phyloP scores from a whole-genome alignment of 2,329 filamentous ascomycete genomes.

The Fusarium protoensiforme region DNA sequence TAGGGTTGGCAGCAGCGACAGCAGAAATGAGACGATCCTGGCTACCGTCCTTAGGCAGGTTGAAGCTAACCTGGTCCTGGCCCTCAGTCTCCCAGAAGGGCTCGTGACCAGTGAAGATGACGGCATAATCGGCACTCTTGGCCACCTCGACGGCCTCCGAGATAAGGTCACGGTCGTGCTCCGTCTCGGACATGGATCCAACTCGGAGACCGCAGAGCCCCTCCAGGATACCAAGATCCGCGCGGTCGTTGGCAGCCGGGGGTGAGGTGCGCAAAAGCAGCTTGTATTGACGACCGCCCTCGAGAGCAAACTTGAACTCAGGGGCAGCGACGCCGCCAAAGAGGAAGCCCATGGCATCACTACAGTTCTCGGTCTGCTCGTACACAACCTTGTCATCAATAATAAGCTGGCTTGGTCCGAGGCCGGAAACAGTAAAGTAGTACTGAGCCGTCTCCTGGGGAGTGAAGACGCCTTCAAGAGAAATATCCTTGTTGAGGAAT shows the following conservation, averaged over 20 bases:
- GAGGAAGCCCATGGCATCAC: constrained; percentile 50
- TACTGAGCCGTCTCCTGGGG: constrained; percentile 45
- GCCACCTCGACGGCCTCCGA: constrained; percentile 67
- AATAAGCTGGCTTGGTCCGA: constrained; percentile 45
- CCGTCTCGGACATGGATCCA: constrained; percentile 46
- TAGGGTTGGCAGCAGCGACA: constrained; percentile 67
- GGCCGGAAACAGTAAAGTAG: constrained; percentile 47
- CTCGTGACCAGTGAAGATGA: constrained; percentile 68
- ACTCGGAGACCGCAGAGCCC: constrained; percentile 47
- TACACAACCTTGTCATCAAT: constrained; percentile 46
- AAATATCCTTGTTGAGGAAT: constrained; percentile 41
- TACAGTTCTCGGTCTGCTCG: constrained; percentile 46
- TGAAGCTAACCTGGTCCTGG: constrained; percentile 78
- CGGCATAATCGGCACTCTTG: constrained; percentile 68
- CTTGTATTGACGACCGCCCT: constrained; percentile 47
- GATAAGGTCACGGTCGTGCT: constrained; percentile 50
- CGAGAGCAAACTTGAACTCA: constrained; percentile 45
- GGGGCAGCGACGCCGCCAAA: constrained; percentile 45
- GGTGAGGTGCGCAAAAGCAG: constrained; percentile 45
- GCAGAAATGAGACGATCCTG: constrained; percentile 70
- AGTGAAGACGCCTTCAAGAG: constrained; percentile 47
- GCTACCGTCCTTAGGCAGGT: constrained; percentile 68
- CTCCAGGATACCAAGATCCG: constrained; percentile 47
- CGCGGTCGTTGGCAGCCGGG: constrained; percentile 32
- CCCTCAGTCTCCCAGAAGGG: constrained; percentile 61